Percentiles rank a stretch among this genome's conserved stretches.
Evolutionary conservation across 2,329 filamentous ascomycete species (phyloP).

Genomic region (Lasiodiplodia sp.): DNA sequence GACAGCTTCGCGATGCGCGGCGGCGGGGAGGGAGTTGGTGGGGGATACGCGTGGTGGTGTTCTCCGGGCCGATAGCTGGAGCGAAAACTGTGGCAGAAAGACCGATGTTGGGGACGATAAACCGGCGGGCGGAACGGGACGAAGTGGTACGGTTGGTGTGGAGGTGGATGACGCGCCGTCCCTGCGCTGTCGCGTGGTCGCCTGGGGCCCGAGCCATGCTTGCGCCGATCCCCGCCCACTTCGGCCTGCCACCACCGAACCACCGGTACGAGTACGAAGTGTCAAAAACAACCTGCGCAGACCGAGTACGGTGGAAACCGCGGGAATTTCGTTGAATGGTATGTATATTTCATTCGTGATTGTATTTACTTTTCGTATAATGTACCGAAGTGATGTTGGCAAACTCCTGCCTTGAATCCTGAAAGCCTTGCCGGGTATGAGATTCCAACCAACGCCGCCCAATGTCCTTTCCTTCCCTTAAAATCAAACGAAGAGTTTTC

Average conservation of each 20-base stretch:
- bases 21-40: background rate
- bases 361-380: background rate
- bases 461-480: background rate
- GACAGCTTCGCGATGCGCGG: background rate
- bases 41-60: background rate
- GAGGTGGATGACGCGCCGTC: conserved; percentile 2
- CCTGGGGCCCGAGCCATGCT: conserved; percentile 10
- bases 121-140: background rate
- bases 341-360: background rate
- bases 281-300: background rate
- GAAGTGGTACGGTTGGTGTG: background rate
- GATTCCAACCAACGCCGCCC: conserved; percentile 5
- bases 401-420: background rate
- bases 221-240: conserved; percentile 7
- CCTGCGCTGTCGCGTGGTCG: background rate
- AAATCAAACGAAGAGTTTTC: background rate
- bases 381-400: background rate
- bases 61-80: background rate
- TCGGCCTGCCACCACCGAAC: background rate
- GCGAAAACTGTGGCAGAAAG: background rate
- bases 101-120: background rate
- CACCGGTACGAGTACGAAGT: background rate
- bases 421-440: conserved; percentile 11
- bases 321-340: background rate
- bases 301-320: background rate